phyloP scores from a whole-genome alignment of 495 filamentous ascomycete genomes.

The Aspergillus mulundensis region DNA sequence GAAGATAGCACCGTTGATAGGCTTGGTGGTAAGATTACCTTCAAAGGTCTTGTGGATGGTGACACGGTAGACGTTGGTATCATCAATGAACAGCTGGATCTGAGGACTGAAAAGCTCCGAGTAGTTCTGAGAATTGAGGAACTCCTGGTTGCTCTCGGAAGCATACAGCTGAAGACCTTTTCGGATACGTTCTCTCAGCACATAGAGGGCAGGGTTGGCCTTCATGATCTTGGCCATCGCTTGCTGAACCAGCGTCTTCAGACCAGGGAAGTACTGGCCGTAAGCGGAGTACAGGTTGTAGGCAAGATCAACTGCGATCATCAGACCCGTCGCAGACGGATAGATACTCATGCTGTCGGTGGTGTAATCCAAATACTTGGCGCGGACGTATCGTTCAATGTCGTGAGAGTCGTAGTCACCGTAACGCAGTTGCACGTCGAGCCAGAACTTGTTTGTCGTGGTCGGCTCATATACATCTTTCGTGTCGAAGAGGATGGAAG shows the following conservation, averaged over 20 bases:
- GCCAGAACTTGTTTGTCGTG: slow-evolving; percentile 98
- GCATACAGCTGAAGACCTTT: slow-evolving; percentile 99
- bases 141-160: slow-evolving; percentile 98
- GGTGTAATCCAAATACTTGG: slow-evolving; percentile 99
- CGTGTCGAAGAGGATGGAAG: slow-evolving; percentile 90
- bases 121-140: slow-evolving; percentile 99
- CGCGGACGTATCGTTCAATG: slow-evolving; percentile 94
- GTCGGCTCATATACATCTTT: slow-evolving; percentile 95
- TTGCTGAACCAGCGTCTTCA: slow-evolving; percentile 95
- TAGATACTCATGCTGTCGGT: slow-evolving; percentile 99
- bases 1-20: slow-evolving; percentile 99
- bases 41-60: slow-evolving; percentile 99
- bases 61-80: slow-evolving; percentile 99
- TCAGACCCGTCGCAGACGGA: slow-evolving; percentile 93
- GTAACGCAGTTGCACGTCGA: slow-evolving; percentile 96
- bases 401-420: slow-evolving; percentile 99
- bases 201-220: slow-evolving; percentile 95
- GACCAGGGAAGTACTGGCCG: slow-evolving; percentile 96
- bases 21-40: slow-evolving; percentile 98
- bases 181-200: slow-evolving; percentile 93
- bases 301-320: slow-evolving; percentile 97
- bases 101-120: slow-evolving; percentile 99
- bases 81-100: slow-evolving; percentile 98
- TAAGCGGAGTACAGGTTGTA: slow-evolving; percentile 99
- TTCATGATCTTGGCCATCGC: slow-evolving; percentile 99